Evolutionary conservation across 2,329 filamentous ascomycete species (phyloP), one percentile per base, ranked within the genome.

Genomic region (Botrytis aclada): DNA sequence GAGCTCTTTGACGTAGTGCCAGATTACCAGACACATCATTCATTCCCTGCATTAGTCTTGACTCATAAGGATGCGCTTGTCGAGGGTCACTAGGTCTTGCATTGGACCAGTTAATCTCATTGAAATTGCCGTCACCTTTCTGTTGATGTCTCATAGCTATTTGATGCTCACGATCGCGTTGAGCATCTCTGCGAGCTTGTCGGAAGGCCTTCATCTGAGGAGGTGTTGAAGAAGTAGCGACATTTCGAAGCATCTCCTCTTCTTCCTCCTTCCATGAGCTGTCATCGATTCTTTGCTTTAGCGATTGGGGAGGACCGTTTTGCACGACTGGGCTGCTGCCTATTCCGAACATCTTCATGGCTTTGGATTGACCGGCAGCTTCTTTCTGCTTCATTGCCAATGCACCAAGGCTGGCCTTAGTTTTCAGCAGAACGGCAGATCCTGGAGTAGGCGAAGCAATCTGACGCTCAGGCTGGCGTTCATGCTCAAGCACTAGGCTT

Each of bases 341-440:
- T 22, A 91, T 81, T 4, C 89, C 89, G 18, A 90, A 84, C 80
- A 90, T 87, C 81, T 89, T 92, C 80, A 87, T 86, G 0, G 87
- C 83, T 79, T 90, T 92, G 3, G 85, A 81, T 41, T 72, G 70
- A 37, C 47, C 70, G 73, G 82, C 82, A 10, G 78, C 77, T 83
- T 85, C 72, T 79, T 81, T 37, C 80, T 82, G 81, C 61, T 83
- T 84, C 65, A 85, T 86, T 39, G 86, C 84, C 39, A 94, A 82
- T 4, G 91, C 92, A 22, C 91, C 89, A 32, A 87, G 85, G 79
- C 92, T 94, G 5, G 89, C 87, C 81, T 92, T 93, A 34, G 87
- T 82, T 74, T 88, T 88, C 70, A 94, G 82, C 71, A 93, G 88
- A 34, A 67, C 65, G 8, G 47, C 65, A 16, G 65, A 56, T 39